Percentiles rank a stretch among this genome's conserved stretches.
Evolutionary conservation across 2,329 filamentous ascomycete genomes (phyloP).

Genomic region (Stagonosporopsis rhizophila): DNA sequence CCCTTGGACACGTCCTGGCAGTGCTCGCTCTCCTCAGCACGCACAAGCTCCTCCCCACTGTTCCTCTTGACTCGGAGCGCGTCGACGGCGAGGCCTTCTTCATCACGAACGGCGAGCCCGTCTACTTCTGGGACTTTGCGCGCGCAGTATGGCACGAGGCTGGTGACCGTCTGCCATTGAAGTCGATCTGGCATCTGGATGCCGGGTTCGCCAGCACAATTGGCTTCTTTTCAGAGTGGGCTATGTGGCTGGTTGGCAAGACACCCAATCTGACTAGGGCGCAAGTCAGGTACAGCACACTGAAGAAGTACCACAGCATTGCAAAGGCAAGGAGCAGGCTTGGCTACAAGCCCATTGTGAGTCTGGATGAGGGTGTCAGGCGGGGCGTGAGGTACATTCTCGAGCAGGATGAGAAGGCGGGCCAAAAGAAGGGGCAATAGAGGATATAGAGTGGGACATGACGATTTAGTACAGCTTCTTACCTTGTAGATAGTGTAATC

Average conservation of each 20-base stretch:
- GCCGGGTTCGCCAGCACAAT: constrained; percentile 52
- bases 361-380: constrained; percentile 67
- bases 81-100: constrained; percentile 61
- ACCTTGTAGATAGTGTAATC: constrained; percentile 21
- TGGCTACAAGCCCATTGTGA: constrained; percentile 72
- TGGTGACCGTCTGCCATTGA: constrained; percentile 48
- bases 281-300: constrained; percentile 69
- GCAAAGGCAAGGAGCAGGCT: constrained; percentile 74
- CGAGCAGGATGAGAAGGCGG: constrained; percentile 40
- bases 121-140: constrained; percentile 61
- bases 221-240: constrained; percentile 54
- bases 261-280: constrained; percentile 56
- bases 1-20: constrained; percentile 60
- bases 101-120: constrained; percentile 59
- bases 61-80: constrained; percentile 53
- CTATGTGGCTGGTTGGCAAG: constrained; percentile 54
- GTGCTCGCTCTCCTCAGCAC: constrained; percentile 58
- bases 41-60: constrained; percentile 44
- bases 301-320: constrained; percentile 81
- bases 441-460: not conserved
- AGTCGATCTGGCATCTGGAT: constrained; percentile 53
- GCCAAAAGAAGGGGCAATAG: constrained; percentile 47
- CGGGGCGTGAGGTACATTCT: constrained; percentile 54
- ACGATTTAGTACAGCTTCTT: not conserved
- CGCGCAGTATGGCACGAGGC: constrained; percentile 56